Conservation (phyloP, 2,329 filamentous ascomycete species). For the Xylaria digitata region DNA sequence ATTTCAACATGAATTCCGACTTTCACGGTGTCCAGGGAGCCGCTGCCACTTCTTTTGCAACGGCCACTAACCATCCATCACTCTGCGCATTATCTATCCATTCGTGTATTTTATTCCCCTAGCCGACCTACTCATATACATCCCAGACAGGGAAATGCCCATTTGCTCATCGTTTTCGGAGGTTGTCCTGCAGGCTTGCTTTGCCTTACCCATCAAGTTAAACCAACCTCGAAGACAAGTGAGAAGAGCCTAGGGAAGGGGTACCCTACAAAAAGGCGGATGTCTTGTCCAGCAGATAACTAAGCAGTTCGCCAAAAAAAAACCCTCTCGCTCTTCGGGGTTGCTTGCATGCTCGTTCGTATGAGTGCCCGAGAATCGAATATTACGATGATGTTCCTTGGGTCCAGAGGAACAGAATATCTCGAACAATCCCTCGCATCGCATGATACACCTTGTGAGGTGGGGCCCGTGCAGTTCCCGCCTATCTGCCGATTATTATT, state of each 20-base stretch:
- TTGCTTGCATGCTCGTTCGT: not conserved
- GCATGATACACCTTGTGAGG: not conserved
- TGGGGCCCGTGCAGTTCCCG: not conserved
- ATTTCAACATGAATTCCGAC: not conserved
- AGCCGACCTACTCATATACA: not conserved
- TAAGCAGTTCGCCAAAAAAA: not conserved
- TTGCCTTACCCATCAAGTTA: not conserved
- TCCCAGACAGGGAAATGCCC: too few relatives aligned
- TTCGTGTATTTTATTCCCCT: slow-evolving; percentile 18
- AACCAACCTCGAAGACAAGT: not conserved
- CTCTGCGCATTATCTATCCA: slow-evolving; percentile 1
- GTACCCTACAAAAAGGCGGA: not conserved
- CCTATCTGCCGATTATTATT: not conserved
- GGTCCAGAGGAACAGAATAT: not conserved
- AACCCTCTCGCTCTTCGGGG: not conserved
- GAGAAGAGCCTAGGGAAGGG: not conserved
- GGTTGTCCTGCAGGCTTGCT: not conserved
- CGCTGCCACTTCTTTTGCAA: not conserved
- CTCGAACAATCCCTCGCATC: not conserved
- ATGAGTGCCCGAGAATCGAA: not conserved
- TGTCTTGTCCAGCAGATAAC: not conserved
- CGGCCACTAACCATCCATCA: slow-evolving; percentile 9
- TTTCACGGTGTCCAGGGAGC: slow-evolving; percentile 19
- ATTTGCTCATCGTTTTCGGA: not conserved
- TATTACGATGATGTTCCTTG: not conserved